A percentile compares a stretch with the other conserved stretches of the same genome.
Conservation (phyloP, 805 yeast species). For the Spathaspora hagerdaliae region DNA sequence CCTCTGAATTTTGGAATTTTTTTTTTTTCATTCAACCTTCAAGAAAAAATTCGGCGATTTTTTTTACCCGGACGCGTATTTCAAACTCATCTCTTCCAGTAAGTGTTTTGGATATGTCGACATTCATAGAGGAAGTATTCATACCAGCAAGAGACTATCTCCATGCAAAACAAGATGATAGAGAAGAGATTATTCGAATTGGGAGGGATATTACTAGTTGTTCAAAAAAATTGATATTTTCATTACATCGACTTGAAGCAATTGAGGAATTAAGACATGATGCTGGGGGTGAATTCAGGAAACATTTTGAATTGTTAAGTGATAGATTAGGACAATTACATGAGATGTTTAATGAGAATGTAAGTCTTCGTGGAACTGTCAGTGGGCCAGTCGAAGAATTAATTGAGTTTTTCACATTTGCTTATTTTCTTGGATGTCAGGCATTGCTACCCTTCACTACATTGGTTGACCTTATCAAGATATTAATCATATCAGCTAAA, state of each 20-base stretch:
- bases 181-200: slow-evolving; percentile 30
- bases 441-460: slow-evolving; percentile 11
- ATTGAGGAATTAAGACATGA: slow-evolving; percentile 1
- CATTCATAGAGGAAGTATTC: slow-evolving; percentile 9
- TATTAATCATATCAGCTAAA: background rate
- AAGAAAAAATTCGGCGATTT: no score
- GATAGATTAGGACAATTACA: slow-evolving; percentile 6
- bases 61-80: no score
- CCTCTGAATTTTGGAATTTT: no score
- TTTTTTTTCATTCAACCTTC: no score
- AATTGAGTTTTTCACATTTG: slow-evolving; percentile 23
- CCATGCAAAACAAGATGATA: slow-evolving; percentile 22
- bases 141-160: slow-evolving; percentile 18
- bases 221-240: slow-evolving; percentile 32
- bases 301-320: slow-evolving; percentile 10
- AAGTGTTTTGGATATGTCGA: no score
- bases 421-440: slow-evolving; percentile 12
- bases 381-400: slow-evolving; percentile 23
- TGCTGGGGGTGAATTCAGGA: slow-evolving; percentile 10
- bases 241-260: slow-evolving; percentile 14
- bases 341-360: slow-evolving; percentile 9
- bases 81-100: no score
- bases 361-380: slow-evolving; percentile 13
- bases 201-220: slow-evolving; percentile 35
- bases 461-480: slow-evolving; percentile 4